Percentiles rank a stretch among this genome's conserved stretches.
Conservation (phyloP, 2,329 filamentous ascomycete genomes). For the Thielaviopsis musarum region DNA sequence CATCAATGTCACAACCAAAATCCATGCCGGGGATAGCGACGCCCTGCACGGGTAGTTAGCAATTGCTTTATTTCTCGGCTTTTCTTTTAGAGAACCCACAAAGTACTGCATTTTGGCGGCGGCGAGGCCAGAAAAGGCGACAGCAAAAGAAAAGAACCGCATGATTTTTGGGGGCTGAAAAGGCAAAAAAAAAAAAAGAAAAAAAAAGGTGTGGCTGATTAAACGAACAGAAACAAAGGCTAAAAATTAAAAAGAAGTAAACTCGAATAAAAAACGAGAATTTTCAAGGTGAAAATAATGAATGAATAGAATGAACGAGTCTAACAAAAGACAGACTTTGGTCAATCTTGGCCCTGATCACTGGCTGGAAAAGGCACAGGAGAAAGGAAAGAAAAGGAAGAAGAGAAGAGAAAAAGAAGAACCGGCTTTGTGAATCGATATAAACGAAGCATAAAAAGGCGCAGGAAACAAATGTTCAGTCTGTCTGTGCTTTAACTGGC, state of each 20-base stretch:
- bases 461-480: not conserved
- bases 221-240: not conserved
- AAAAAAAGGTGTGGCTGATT: not conserved
- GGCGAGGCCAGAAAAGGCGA: constrained; percentile 7
- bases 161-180: not conserved
- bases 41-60: constrained; percentile 14
- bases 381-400: not conserved
- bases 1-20: constrained; percentile 27
- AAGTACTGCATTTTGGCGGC: constrained; percentile 4
- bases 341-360: not conserved
- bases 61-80: not conserved
- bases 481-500: not conserved
- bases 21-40: constrained; percentile 27
- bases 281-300: not conserved
- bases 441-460: not conserved
- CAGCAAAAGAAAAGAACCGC: not conserved
- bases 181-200: not conserved
- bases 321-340: not conserved
- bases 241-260: not conserved
- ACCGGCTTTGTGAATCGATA: not conserved
- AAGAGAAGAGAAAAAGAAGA: not conserved
- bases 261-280: not conserved
- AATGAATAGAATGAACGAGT: not conserved
- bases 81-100: not conserved
- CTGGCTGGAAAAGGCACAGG: not conserved